Evolutionary conservation across 2,329 filamentous ascomycete species (phyloP), one percentile per base, ranked within the genome.

Genomic region (Sphaerulina musiva): DNA sequence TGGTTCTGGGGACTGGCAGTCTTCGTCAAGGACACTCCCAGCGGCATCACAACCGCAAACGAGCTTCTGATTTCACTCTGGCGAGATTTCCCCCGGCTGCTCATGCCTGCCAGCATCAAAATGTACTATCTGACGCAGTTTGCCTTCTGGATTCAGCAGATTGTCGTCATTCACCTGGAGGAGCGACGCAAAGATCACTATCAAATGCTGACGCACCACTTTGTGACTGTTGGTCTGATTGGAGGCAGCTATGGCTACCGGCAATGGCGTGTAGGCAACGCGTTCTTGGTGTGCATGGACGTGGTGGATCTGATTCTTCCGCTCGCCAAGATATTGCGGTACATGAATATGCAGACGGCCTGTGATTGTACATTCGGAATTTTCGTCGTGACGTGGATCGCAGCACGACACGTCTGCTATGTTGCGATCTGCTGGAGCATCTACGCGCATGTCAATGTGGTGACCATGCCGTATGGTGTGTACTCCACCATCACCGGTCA

Each of bases 151-250:
- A 72, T 96, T 46, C 92, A 97, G 74, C 91, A 95, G 73, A 87
- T 97, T 60, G 77, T 96, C 32, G 89, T 96, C 54, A 89, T 97
- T 69, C 86, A 96, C 72, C 90, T 97, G 56, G 93, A 98, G 73
- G 88, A 95, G 73, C 83, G 87, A 61, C 82, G 93, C 66, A 97
- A 97, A 74, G 93, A 98, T 66, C 86, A 96, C 72, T 87, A 83
- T 76, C 92, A 97, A 72, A 97, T 97, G 93, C 83, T 97, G 62
- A 85, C 83, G 14, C 93, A 97, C 71, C 93, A 98, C 74, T 81
- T 96, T 68, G 84, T 97, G 69, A 98, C 93, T 17, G 88, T 85
- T 66, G 76, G 78, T 4, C 82, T 98, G 43, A 84, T 98, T 60
- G 83, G 84, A 54, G 80, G 84, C 32, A 92, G 87, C 60, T 97